Base-by-base conservation (phyloP, 768 basidiomycete genomes). In the Kockovaella imperatae region DNA sequence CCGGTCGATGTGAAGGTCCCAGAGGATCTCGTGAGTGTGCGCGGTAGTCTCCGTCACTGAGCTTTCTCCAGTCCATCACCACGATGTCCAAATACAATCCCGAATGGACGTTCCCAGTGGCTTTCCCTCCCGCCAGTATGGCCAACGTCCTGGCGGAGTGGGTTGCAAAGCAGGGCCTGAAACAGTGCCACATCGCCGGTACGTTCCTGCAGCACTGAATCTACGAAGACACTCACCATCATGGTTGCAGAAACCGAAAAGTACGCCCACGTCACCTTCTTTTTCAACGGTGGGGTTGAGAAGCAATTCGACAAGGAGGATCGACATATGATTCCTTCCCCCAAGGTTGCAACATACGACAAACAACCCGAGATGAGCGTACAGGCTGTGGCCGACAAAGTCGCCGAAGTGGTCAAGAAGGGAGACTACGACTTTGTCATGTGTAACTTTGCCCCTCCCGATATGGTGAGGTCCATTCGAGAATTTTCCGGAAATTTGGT, bases 371-470 rank as follows among this genome's bases (percentile, higher is more conserved):
- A 81, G 60, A 95, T 96, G 90, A 84, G 82, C 64, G 88, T 81
- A 3, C 83, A 86, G 54, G 79, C 75, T 31, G 90, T 96, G 15
- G 90, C 88, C 0, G 85, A 89, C 62, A 87, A 87, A 70, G 89
- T 95, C n/a, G 86, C 86, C 1, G 83, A 87, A 70, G 77, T 89
- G 6, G 78, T 96, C 54, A 78, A 77, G 62, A 74, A 75, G 58
- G 73, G 76, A 47, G 76, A 81, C 38, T 78, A 86, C 62, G 85
- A 91, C 35, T 95, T 95, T 64, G 79, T 95, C 50, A 95, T 95
- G 89, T 93, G 88, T 76, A 95, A 93, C 74, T 95, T 93, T 71
- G 90, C 90, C 3, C 90, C 90, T 29, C 90, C 90, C 3, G 90
- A 96, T 65, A 93, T 95, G 90, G 90, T 83, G 40, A 31, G 73